A percentile compares a stretch with the other conserved stretches of the same genome.
These are phyloP conservation scores for Calcarisporium arbuscula DNA, from an alignment of 2,329 filamentous ascomycete species.

Conservation along the genomic window DNA sequence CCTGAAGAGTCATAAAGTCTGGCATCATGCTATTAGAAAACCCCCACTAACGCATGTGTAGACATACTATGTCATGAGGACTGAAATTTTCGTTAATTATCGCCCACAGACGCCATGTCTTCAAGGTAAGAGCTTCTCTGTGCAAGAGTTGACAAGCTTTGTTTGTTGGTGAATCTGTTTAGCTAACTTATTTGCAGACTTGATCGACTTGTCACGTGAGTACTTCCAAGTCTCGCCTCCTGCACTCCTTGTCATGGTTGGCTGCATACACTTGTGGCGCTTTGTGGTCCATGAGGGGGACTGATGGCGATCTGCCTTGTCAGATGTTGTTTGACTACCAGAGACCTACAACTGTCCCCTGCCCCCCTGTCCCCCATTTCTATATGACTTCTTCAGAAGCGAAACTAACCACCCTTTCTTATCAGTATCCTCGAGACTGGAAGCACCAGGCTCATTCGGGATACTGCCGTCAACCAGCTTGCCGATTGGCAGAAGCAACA, in stretches of 20 bases:
- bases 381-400: too few relatives aligned
- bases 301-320: too few relatives aligned
- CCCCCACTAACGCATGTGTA: too few relatives aligned
- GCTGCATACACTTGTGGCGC: too few relatives aligned
- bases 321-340: neutral
- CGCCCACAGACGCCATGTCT: conserved; percentile 42
- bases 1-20: too few relatives aligned
- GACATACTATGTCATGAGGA: conserved; percentile 22
- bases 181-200: conserved; percentile 46
- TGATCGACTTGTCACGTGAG: conserved; percentile 82
- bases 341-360: too few relatives aligned
- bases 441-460: conserved; percentile 90
- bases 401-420: neutral
- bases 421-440: conserved; percentile 96
- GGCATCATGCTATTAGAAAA: too few relatives aligned
- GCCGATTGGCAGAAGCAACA: conserved; percentile 98
- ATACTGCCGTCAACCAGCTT: conserved; percentile 93
- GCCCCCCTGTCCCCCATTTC: too few relatives aligned
- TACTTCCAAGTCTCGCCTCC: conserved; percentile 24
- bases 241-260: neutral
- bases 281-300: too few relatives aligned
- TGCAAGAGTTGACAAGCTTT: neutral
- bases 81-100: conserved; percentile 12
- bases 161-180: too few relatives aligned
- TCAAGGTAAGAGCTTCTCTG: conserved; percentile 39